phyloP scores from a whole-genome alignment of 805 yeast species.

The Danielia reshetovae region DNA sequence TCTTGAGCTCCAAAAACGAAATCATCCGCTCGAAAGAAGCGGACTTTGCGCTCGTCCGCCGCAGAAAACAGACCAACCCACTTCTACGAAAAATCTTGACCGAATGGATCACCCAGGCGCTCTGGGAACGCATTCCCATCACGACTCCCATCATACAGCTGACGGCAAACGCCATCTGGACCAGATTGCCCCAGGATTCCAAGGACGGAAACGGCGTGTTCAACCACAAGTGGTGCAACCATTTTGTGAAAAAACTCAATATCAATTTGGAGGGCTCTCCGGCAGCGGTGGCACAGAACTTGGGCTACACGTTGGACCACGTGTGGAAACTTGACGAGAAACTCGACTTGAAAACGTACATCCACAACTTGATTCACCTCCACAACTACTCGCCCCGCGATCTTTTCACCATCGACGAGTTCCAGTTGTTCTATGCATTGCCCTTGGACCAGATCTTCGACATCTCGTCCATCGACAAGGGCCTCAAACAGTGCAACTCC shows the following conservation, averaged over 20 bases:
- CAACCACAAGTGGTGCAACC: slow-evolving; percentile 57
- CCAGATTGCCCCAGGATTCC: slow-evolving; percentile 46
- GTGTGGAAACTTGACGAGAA: slow-evolving; percentile 63
- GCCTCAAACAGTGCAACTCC: slow-evolving; percentile 33
- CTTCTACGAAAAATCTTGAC: slow-evolving; percentile 54
- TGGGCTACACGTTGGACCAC: slow-evolving; percentile 36
- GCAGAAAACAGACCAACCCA: slow-evolving; percentile 54
- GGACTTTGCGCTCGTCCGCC: slow-evolving; percentile 47
- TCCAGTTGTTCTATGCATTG: slow-evolving; percentile 53
- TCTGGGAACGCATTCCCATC: slow-evolving; percentile 64
- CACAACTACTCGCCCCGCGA: slow-evolving; percentile 46
- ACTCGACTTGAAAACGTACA: slow-evolving; percentile 40
- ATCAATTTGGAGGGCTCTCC: slow-evolving; percentile 47
- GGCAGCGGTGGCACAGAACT: slow-evolving; percentile 34
- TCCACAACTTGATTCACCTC: slow-evolving; percentile 27
- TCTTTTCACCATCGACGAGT: slow-evolving; percentile 58
- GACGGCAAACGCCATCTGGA: slow-evolving; percentile 64
- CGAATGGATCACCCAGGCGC: slow-evolving; percentile 68
- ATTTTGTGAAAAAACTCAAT: slow-evolving; percentile 46
- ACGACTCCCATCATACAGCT: slow-evolving; percentile 61
- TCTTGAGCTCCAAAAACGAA: slow-evolving; percentile 54
- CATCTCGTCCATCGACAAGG: slow-evolving; percentile 41
- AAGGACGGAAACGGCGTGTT: slow-evolving; percentile 66
- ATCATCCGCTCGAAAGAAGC: slow-evolving; percentile 46
- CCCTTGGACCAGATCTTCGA: slow-evolving; percentile 58